Evolutionary conservation across 1,139 yeast genomes (phyloP).

Genomic region (Candida sojae): DNA sequence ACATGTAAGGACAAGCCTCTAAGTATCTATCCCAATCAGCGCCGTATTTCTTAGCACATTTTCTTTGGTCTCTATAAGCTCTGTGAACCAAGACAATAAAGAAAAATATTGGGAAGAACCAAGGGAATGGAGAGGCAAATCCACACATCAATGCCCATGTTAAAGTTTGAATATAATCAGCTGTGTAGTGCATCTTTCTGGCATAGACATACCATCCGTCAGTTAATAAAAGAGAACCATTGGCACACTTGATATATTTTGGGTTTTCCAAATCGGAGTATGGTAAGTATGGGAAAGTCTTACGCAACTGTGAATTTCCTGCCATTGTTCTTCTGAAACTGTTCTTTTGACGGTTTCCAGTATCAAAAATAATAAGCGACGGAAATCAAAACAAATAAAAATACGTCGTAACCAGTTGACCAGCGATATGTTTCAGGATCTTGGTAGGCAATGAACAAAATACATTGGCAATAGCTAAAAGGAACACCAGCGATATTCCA

Average conservation of each 20-base stretch:
- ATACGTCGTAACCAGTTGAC: constrained; percentile 59
- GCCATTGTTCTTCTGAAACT: constrained; percentile 85
- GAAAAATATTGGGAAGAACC: constrained; percentile 95
- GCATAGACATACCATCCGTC: constrained; percentile 96
- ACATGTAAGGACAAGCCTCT: constrained; percentile 87
- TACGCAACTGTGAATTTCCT: constrained; percentile 75
- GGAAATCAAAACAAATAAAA: constrained; percentile 57
- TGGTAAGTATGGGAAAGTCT: constrained; percentile 92
- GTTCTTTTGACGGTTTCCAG: constrained; percentile 94
- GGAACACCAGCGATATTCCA: constrained; percentile 99
- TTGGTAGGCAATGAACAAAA: constrained; percentile 78
- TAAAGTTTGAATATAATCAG: constrained; percentile 84
- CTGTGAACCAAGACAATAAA: constrained; percentile 85
- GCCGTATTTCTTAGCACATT: constrained; percentile 86
- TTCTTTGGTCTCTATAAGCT: constrained; percentile 80
- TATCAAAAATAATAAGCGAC: constrained; percentile 89
- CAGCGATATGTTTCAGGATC: constrained; percentile 80
- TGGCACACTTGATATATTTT: constrained; percentile 75
- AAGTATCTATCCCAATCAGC: constrained; percentile 89
- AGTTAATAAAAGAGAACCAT: constrained; percentile 80
- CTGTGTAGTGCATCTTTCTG: constrained; percentile 93
- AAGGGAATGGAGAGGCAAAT: constrained; percentile 82
- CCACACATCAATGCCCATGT: constrained; percentile 96
- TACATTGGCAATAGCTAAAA: constrained; percentile 93
- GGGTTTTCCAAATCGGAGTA: constrained; percentile 81